phyloP scores from a whole-genome alignment of 108 stramenopile genomes.

The Aureococcus anophagefferens region DNA sequence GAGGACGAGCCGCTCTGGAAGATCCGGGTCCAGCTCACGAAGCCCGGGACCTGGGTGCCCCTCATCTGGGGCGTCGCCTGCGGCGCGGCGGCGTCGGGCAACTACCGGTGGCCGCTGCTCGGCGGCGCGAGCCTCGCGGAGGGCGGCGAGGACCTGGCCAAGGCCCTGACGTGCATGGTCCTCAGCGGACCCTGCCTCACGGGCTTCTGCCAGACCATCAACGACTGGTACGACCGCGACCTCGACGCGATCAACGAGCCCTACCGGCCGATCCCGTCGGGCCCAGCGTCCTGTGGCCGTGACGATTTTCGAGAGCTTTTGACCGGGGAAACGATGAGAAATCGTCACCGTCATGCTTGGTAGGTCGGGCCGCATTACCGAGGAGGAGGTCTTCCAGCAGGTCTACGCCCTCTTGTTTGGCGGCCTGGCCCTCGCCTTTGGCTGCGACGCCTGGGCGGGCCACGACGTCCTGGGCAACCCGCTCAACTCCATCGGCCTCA shows the following conservation, averaged over 20 bases:
- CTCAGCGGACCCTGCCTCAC: constrained; percentile 85
- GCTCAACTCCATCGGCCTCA: constrained; percentile 41
- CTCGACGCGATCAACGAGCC: constrained; percentile 97
- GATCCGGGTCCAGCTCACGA: constrained; percentile 36
- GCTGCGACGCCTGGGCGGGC: constrained; percentile 78
- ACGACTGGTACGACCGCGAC: constrained; percentile 95
- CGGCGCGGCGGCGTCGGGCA: constrained; percentile 78
- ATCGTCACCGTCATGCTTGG: too few species aligned
- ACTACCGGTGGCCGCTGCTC: constrained; percentile 92
- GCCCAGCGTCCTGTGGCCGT: too few species aligned
- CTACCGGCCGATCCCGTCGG: constrained; percentile 83
- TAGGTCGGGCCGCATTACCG: constrained; percentile 80
- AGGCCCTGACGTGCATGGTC: constrained; percentile 76
- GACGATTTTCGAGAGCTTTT: too few species aligned
- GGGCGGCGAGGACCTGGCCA: constrained; percentile 68
- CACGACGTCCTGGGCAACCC: constrained; percentile 76
- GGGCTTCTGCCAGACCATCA: constrained; percentile 94
- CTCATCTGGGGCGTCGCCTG: constrained; percentile 87
- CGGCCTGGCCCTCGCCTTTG: constrained; percentile 77
- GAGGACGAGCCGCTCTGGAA: constrained; percentile 25
- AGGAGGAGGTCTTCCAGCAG: constrained; percentile 77
- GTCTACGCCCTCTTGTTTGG: constrained; percentile 81
- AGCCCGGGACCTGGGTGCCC: constrained; percentile 40
- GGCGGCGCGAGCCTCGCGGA: constrained; percentile 63
- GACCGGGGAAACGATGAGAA: too few species aligned